Evolutionary conservation across 2,329 filamentous ascomycete species (phyloP).

Genomic region (Fusarium liriodendri): DNA sequence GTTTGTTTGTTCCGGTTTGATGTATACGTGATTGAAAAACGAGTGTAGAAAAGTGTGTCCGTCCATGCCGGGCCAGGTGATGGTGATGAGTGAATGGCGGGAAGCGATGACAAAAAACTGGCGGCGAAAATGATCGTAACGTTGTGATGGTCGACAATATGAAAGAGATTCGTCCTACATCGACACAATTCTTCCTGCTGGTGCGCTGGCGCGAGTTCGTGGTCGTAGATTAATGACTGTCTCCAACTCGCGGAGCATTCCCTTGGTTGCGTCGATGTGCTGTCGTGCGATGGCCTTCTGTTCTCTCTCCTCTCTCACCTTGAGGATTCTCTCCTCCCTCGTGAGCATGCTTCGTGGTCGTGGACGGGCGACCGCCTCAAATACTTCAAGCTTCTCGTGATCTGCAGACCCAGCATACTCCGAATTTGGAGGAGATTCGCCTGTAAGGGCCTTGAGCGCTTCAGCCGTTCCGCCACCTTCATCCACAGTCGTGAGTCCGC

Average conservation of each 20-base stretch:
- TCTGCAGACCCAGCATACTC: conserved; percentile 67
- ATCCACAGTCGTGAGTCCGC: conserved; percentile 74
- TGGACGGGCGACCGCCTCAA: conserved; percentile 86
- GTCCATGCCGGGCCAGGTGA: conserved; percentile 10
- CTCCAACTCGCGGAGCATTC: conserved; percentile 93
- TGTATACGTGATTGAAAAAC: conserved; percentile 24
- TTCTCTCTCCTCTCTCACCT: conserved; percentile 88
- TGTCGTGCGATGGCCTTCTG: conserved; percentile 78
- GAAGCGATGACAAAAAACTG: conserved; percentile 13
- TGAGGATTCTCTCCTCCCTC: conserved; percentile 86
- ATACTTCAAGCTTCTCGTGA: conserved; percentile 80
- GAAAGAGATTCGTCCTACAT: conserved; percentile 49
- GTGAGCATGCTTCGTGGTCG: conserved; percentile 78
- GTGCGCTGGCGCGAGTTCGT: conserved; percentile 52
- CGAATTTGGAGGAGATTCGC: conserved; percentile 68
- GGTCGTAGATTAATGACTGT: conserved; percentile 78
- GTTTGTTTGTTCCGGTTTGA: conserved; percentile 20
- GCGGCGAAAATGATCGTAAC: conserved; percentile 12
- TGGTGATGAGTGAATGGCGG: conserved; percentile 1
- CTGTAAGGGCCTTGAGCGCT: conserved; percentile 82
- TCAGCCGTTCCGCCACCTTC: conserved; percentile 60
- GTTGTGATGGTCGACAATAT: conserved; percentile 13
- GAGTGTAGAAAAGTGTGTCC: conserved; percentile 19
- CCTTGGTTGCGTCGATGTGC: conserved; percentile 82
- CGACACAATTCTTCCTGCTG: conserved; percentile 54